Evolutionary conservation across 805 yeast species (phyloP).

Genomic region (Dipodascopsis tothii): DNA sequence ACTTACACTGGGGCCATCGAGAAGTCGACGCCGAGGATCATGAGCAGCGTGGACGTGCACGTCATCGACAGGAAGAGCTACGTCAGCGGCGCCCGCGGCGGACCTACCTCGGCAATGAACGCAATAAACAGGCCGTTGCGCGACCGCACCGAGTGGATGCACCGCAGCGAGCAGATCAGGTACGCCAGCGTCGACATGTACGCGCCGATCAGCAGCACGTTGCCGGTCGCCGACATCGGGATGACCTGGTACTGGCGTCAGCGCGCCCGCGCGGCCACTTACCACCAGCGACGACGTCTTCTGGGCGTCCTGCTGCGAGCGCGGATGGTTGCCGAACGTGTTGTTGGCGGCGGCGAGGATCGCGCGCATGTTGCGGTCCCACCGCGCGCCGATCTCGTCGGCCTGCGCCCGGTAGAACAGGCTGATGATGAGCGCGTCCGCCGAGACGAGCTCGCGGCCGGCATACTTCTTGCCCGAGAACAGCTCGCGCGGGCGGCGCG

Average conservation of each 20-base stretch:
- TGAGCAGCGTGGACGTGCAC: conserved; percentile 11
- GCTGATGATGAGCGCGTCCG: not conserved
- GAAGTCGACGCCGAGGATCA: conserved; percentile 2
- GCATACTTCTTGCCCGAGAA: not conserved
- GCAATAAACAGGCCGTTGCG: conserved; percentile 39
- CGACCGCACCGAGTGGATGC: conserved; percentile 39
- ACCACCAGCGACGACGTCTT: no score
- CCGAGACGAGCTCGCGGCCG: not conserved
- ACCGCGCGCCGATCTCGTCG: not conserved
- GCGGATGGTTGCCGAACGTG: not conserved
- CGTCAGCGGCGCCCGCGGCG: not conserved
- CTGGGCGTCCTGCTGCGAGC: not conserved
- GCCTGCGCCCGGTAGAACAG: not conserved
- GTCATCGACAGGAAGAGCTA: conserved; percentile 13
- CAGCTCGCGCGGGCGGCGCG: no score
- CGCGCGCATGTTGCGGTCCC: not conserved
- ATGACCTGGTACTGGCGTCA: conserved; percentile 20
- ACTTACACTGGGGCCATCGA: conserved; percentile 4
- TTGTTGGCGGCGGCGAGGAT: not conserved
- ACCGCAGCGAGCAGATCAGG: conserved; percentile 33
- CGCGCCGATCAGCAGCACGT: conserved; percentile 27
- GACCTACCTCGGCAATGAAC: conserved; percentile 33
- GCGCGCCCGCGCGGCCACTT: no score
- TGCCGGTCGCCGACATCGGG: conserved; percentile 22
- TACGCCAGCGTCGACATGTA: conserved; percentile 27